Evolutionary conservation across 306 rosid species (phyloP).

Genomic region (Citrullus mucosospermus): DNA sequence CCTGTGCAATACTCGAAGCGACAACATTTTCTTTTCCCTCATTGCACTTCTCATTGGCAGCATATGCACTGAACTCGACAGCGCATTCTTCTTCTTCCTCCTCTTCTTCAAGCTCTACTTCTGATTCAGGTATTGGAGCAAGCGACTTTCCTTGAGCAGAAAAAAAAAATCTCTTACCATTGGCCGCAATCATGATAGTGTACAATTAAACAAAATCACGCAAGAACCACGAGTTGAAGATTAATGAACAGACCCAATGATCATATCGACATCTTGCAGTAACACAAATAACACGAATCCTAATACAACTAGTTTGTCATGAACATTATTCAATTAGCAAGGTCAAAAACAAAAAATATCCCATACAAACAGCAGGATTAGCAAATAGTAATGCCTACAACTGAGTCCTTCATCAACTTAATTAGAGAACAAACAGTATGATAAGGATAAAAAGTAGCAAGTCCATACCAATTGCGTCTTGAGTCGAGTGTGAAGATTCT

Average conservation of each 20-base stretch:
- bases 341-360: neutral
- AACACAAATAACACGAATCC: neutral
- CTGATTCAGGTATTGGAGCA: slow-evolving; percentile 93
- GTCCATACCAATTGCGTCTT: slow-evolving; percentile 75
- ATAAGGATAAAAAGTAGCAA: slow-evolving; percentile 3
- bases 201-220: neutral
- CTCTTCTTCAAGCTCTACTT: slow-evolving; percentile 72
- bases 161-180: slow-evolving; percentile 24
- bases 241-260: neutral
- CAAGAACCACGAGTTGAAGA: neutral
- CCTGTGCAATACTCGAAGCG: slow-evolving; percentile 15
- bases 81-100: slow-evolving; percentile 37
- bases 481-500: slow-evolving; percentile 72
- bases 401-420: neutral
- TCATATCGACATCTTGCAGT: neutral
- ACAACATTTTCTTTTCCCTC: slow-evolving; percentile 14
- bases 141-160: slow-evolving; percentile 93
- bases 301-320: neutral
- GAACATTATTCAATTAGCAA: neutral
- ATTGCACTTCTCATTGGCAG: slow-evolving; percentile 19
- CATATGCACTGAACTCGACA: slow-evolving; percentile 16
- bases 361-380: neutral
- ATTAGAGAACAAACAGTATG: neutral
- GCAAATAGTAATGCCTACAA: neutral
- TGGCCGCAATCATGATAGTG: slow-evolving; percentile 3